Conservation (phyloP, 2,329 filamentous ascomycete species). For the Tolypocladium sp. region DNA sequence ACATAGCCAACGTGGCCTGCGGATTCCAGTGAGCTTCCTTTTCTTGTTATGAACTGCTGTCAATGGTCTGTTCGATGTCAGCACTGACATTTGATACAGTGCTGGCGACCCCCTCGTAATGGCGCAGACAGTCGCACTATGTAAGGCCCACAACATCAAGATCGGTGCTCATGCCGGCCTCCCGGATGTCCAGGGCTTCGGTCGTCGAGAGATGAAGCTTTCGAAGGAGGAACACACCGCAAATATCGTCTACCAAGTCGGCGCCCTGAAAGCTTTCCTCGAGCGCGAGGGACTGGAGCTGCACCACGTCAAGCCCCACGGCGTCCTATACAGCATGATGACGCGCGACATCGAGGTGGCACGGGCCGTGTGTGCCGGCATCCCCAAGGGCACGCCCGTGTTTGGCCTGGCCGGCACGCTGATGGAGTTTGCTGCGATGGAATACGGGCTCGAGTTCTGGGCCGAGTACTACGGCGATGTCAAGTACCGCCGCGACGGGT, state of each 20-base stretch:
- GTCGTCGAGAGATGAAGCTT: constrained; percentile 10
- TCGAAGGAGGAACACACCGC: constrained; percentile 7
- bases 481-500: constrained; percentile 14
- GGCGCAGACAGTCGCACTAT: constrained; percentile 7
- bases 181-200: constrained; percentile 10
- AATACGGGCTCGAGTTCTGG: constrained; percentile 14
- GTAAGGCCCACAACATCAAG: constrained; percentile 8
- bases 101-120: constrained; percentile 10
- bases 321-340: constrained; percentile 19
- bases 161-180: constrained; percentile 9
- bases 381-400: constrained; percentile 13
- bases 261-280: constrained; percentile 7
- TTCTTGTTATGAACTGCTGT: constrained; percentile 29
- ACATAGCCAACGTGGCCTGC: not conserved
- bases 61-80: constrained; percentile 10
- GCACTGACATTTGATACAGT: not conserved
- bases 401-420: constrained; percentile 16
- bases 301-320: constrained; percentile 12
- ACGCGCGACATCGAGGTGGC: constrained; percentile 13
- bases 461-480: constrained; percentile 18
- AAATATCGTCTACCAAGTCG: constrained; percentile 10
- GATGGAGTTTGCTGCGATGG: constrained; percentile 13
- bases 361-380: constrained; percentile 14
- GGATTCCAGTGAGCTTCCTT: not conserved
- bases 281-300: constrained; percentile 8